Conservation (phyloP, 2,329 filamentous ascomycete genomes). For the Trichoderma asperellum region DNA sequence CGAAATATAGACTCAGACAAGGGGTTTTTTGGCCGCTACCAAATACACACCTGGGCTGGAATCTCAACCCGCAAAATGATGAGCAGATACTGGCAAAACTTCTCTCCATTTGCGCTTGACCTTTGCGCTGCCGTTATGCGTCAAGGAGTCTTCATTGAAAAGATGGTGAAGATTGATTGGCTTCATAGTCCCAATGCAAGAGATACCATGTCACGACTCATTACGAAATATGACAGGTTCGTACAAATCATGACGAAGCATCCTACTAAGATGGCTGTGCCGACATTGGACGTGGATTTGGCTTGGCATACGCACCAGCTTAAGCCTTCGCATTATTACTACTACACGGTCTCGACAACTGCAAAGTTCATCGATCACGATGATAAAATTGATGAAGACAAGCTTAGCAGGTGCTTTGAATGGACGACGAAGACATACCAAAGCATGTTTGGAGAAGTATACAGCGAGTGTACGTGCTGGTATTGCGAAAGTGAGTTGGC, state of each 20-base stretch:
- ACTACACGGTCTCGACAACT: constrained; percentile 54
- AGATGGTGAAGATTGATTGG: constrained; percentile 80
- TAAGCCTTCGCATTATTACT: constrained; percentile 64
- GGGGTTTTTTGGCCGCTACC: constrained; percentile 32
- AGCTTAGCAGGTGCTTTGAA: constrained; percentile 67
- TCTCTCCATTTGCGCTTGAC: constrained; percentile 66
- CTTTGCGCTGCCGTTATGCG: constrained; percentile 67
- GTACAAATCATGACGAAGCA: constrained; percentile 59
- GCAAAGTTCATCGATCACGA: constrained; percentile 75
- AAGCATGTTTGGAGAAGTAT: constrained; percentile 65
- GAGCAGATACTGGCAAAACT: constrained; percentile 71
- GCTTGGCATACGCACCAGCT: constrained; percentile 85
- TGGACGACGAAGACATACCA: constrained; percentile 75
- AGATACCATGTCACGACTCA: constrained; percentile 66
- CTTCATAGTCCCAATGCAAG: constrained; percentile 69
- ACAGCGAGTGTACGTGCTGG: constrained; percentile 80
- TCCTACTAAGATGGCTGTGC: constrained; percentile 58
- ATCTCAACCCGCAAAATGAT: constrained; percentile 67
- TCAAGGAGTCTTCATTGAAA: constrained; percentile 68
- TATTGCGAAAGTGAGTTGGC: constrained; percentile 70
- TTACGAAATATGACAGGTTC: constrained; percentile 69
- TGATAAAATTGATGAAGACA: constrained; percentile 75
- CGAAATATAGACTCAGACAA: constrained; percentile 45
- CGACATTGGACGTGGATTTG: constrained; percentile 74
- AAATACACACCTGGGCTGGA: constrained; percentile 39